A percentile compares a stretch with the other conserved stretches of the same genome.
Evolutionary conservation across 345 rosid genomes (phyloP).

Genomic region (Barbarea vulgaris): DNA sequence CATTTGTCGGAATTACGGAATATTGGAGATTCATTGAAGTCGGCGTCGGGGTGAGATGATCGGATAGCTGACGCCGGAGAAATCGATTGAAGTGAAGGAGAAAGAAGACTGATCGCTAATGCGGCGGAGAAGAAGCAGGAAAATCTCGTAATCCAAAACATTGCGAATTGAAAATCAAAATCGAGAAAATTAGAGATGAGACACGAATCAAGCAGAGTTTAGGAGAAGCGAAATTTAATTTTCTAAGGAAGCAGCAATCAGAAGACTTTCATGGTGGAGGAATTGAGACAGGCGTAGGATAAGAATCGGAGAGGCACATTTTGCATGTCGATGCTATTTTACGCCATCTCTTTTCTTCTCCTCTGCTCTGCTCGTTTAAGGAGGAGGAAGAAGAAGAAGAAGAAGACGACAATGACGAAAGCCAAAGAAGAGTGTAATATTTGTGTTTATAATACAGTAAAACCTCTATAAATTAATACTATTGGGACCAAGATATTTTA

Average conservation of each 20-base stretch:
- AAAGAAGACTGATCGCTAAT: slow-evolving; percentile 46
- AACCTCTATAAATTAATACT: no score
- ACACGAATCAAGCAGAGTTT: no score
- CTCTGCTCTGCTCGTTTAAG: not conserved
- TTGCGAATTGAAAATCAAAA: slow-evolving; percentile 6
- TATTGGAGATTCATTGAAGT: slow-evolving; percentile 45
- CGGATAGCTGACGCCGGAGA: slow-evolving; percentile 57
- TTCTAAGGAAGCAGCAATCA: not conserved
- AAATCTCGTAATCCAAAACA: slow-evolving; percentile 59
- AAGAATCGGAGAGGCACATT: not conserved
- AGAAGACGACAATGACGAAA: not conserved
- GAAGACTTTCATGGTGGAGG: not conserved
- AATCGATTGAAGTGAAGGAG: slow-evolving; percentile 49
- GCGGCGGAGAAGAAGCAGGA: slow-evolving; percentile 59
- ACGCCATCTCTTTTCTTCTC: not conserved
- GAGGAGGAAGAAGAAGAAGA: not conserved
- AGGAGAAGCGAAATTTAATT: not conserved
- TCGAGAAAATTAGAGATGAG: no score
- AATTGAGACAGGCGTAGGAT: not conserved
- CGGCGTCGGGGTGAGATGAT: slow-evolving; percentile 39
- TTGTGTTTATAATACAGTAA: not conserved
- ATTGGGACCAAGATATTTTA: no score
- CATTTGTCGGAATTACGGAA: slow-evolving; percentile 63
- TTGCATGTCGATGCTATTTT: not conserved
- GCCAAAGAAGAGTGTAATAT: not conserved